Conservation (phyloP, 192 early-diverging fungal genomes). For the Backusella morwellensis region DNA sequence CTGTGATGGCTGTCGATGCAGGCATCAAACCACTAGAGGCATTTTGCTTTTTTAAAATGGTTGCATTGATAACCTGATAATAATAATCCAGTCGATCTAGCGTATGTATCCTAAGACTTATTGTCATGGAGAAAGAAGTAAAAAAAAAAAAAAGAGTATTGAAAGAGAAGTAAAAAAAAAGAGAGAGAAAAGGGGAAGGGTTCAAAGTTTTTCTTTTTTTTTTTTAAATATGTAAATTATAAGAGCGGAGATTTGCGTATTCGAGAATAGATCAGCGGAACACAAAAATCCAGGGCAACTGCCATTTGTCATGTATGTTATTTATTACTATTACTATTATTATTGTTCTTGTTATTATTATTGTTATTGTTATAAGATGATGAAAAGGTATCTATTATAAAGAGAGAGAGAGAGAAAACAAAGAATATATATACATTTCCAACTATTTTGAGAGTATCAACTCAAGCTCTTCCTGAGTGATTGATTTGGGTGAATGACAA, state of each 20-base stretch:
- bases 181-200: not conserved
- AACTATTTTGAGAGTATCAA: not conserved
- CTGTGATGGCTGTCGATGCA: conserved; percentile 80
- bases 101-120: not conserved
- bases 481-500: not conserved
- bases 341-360: not conserved
- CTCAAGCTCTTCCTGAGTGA: conserved; percentile 1
- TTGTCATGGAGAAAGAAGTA: conserved; percentile 8
- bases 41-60: conserved; percentile 78
- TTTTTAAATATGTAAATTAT: not conserved
- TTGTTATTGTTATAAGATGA: not conserved
- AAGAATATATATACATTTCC: not conserved
- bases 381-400: not conserved
- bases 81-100: conserved; percentile 64
- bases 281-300: not conserved
- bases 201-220: not conserved
- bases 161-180: conserved; percentile 5
- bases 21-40: conserved; percentile 80
- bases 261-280: not conserved
- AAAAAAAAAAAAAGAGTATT: not conserved
- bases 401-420: too few species aligned
- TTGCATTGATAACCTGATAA: conserved; percentile 66
- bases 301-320: not conserved
- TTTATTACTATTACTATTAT: not conserved
- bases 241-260: not conserved